Base-by-base conservation (phyloP, 2,329 filamentous ascomycete species). In the Xylaria sp. region DNA sequence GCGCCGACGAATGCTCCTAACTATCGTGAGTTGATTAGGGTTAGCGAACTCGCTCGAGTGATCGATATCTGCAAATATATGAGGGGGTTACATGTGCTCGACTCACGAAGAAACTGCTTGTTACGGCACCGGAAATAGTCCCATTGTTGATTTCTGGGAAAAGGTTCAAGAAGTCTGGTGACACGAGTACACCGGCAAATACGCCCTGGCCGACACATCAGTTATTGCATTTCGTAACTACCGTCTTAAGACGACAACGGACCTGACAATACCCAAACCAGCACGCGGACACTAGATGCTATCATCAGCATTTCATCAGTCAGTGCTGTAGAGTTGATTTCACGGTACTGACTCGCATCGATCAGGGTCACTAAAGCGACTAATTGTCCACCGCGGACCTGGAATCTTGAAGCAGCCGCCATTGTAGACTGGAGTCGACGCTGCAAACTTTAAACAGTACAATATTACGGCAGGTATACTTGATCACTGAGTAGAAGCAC, bases 1-100 rank as follows among this genome's bases (percentile, higher is more conserved):
- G 91, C 89, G 9, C 91, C 92, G 72, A 91, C 87, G 81, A 93
- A 93, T 25, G 92, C 92, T n/a, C 86, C 86, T 46, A 78, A 68
- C 76, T 78, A 25, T n/a, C 39, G 52, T 39, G 37, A 20, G 25
- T 56, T 7, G 13, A 56, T 57, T 25, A 20, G 13, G 34, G 13
- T 69, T 39, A 64, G 50, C 5, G 13, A 13, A 32, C 41, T 25
- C 7, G 15, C 23, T 12, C 6, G 12, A 44, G 23, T 0, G 7
- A 41, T 37, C 13, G 15, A n/a, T 34, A n/a, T 34, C 41, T 9
- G 3, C 28, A 50, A 44, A 23, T 7, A 1, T 13, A 18, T 12
- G 6, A 58, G 8, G 0, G 0, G 34, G 34, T 37, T 8, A 37
- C 10, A 34, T 6, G 15, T 41, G 37, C 54, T n/a, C 15, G 7